Base-by-base conservation (phyloP, 2,329 filamentous ascomycete genomes). In the Dothistroma septosporum region DNA sequence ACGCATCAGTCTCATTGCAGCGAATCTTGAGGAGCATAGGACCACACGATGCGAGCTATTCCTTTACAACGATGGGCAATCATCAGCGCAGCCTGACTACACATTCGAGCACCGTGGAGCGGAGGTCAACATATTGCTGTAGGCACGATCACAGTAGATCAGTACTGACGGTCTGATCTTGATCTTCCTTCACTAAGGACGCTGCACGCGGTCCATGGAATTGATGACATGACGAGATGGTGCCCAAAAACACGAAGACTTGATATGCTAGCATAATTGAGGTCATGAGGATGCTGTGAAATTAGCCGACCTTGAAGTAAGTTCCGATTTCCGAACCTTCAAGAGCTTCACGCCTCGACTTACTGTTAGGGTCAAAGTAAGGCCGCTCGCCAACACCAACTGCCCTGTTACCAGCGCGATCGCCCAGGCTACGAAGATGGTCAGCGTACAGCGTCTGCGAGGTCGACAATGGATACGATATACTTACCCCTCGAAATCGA, bases 351-450 rank as follows among this genome's bases (percentile, higher is more conserved):
- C 47, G 62, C 16, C 82, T 73, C 0, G 79, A 79, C 19, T 72
- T 77, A 65, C 82, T 84, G 11, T 76, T 73, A 0, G 80, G 77
- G 63, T 85, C 82, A 7, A 83, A 70, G 64, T 81, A 86, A 1
- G 80, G 84, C 66, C 71, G 78, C 77, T 82, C 84, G 16, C 80
- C 84, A 7, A 85, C 76, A 9, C 79, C 81, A 6, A 86, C 83
- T 0, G 80, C 77, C 21, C 84, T 69, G 69, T 85, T 78, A 24
- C 82, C 79, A 54, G 77, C 76, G 53, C 84, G 74, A 28, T 80
- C 76, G 0, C 82, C 83, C 22, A 80, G 76, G 12, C 47, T 50
- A 31, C 47, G 16, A 28, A 9, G 21, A 11, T 24, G 19, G 21
- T 50, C 28, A 50, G 47, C 28, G 19, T 28, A 50, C 28, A 50